Evolutionary conservation across 371 early-diverging fungal species (phyloP), one percentile per base, ranked within the genome.

Genomic region (Mucor irregularis): DNA sequence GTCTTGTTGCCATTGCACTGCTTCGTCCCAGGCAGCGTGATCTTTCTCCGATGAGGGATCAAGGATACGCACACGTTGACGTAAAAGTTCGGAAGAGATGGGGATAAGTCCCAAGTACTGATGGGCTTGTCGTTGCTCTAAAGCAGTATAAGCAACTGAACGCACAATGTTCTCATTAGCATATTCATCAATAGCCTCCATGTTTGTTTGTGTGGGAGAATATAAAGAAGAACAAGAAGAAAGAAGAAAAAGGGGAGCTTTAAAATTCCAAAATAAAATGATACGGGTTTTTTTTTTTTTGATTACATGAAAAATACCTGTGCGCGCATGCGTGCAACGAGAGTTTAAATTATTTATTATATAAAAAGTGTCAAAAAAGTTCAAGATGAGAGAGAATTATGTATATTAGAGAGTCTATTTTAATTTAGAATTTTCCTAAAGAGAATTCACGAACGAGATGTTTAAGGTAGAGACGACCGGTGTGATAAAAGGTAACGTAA

Each of bases 181-280:
- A 39, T 59, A 71, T 42, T 74, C 73, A 55, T 78, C 78, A 60
- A 78, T 79, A 10, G 80, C 80, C 64, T 79, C 76, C 80, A 79
- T 78, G 14, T 10, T 45, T 38, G 39, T 16, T 31, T 47, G 14
- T 35, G 19, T 35, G 29, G 34, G 11, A 16, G 29, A 16, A 45
- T 28, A 29, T 28, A 9, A 35, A 42, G 31, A 33, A 29, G 19
- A 31, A 45, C 39, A 56, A 58, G 39, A 43, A 25, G 34, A 55
- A 14, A 54, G 34, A 49, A 35, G 51, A 61, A 34, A 40, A 37
- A 49, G 33, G 22, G 24, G 5, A 3, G 3, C 25, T 43, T 43
- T 43, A n/a, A n/a, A n/a, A n/a, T n/a, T n/a, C n/a, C n/a, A n/a
- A n/a, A n/a, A n/a, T n/a, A n/a, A n/a, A n/a, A n/a, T n/a, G n/a